Evolutionary conservation across 352 stramenopile species (phyloP).

Genomic region (Blastocystis sp.): DNA sequence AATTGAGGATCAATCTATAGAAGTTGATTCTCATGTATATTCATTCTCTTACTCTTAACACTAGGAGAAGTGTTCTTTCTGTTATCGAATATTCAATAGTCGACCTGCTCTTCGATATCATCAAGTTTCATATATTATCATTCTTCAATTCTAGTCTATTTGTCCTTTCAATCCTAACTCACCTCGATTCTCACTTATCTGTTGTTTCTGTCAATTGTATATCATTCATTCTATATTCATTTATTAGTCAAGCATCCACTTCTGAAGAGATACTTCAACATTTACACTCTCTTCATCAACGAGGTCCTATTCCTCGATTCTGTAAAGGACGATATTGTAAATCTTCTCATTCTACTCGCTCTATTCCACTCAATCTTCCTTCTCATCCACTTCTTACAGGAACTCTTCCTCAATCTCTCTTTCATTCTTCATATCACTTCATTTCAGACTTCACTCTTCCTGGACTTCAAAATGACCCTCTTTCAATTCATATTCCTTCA

Average conservation of each 20-base stretch:
- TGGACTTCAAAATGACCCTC: background rate
- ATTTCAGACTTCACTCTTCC: background rate
- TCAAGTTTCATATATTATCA: background rate
- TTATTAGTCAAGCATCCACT: background rate
- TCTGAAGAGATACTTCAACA: background rate
- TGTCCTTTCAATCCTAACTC: constrained; percentile 43
- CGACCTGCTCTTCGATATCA: constrained; percentile 42
- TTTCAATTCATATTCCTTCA: background rate
- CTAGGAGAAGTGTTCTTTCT: constrained; percentile 41
- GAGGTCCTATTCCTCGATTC: background rate
- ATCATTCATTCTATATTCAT: background rate
- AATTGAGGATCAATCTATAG: background rate
- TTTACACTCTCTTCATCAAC: background rate
- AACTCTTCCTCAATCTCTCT: background rate
- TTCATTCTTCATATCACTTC: background rate
- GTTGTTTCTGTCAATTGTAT: constrained; percentile 52
- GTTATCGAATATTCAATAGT: constrained; percentile 39
- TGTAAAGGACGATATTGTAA: constrained; percentile 30
- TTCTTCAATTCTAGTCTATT: background rate
- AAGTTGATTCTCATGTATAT: background rate
- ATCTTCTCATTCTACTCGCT: background rate
- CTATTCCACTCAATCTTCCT: background rate
- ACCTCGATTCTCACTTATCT: constrained; percentile 32
- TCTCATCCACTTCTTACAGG: background rate
- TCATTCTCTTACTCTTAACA: background rate